phyloP scores from a whole-genome alignment of 345 rosid genomes.

The Psidium friedrichsthalianum region DNA sequence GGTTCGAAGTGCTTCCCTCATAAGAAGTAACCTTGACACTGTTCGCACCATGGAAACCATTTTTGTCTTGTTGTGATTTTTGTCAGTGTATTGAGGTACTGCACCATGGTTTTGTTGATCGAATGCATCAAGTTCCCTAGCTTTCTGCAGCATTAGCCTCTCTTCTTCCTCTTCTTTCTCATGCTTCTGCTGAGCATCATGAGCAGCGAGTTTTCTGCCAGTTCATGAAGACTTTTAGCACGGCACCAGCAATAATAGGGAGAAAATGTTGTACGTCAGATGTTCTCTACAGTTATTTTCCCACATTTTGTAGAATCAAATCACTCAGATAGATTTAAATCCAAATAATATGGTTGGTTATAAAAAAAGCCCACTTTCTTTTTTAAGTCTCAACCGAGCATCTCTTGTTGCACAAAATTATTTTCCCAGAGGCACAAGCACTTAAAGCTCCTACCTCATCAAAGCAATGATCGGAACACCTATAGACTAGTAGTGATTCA shows the following conservation, averaged over 20 bases:
- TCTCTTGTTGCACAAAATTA: background rate
- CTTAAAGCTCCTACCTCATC: background rate
- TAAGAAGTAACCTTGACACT: slow-evolving; percentile 84
- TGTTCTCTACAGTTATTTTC: background rate
- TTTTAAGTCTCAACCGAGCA: background rate
- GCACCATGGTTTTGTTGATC: slow-evolving; percentile 98
- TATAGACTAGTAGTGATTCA: background rate
- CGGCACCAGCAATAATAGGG: background rate
- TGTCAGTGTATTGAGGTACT: slow-evolving; percentile 69
- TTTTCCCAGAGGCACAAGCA: background rate
- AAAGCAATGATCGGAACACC: background rate
- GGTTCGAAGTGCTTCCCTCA: slow-evolving; percentile 93
- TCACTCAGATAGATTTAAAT: background rate
- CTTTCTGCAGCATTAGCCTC: slow-evolving; percentile 50
- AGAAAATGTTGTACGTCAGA: background rate
- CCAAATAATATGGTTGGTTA: background rate
- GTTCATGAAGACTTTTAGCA: background rate
- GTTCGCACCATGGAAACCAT: slow-evolving; percentile 89
- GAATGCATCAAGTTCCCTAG: slow-evolving; percentile 82
- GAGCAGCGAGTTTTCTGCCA: slow-evolving; percentile 68
- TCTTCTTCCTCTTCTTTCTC: slow-evolving; percentile 87
- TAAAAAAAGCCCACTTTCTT: background rate
- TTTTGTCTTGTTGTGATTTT: slow-evolving; percentile 59
- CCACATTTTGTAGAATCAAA: background rate
- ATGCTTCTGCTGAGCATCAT: slow-evolving; percentile 55